phyloP scores from a whole-genome alignment of 2,329 filamentous ascomycete genomes.

The Aaosphaeria arxii region DNA sequence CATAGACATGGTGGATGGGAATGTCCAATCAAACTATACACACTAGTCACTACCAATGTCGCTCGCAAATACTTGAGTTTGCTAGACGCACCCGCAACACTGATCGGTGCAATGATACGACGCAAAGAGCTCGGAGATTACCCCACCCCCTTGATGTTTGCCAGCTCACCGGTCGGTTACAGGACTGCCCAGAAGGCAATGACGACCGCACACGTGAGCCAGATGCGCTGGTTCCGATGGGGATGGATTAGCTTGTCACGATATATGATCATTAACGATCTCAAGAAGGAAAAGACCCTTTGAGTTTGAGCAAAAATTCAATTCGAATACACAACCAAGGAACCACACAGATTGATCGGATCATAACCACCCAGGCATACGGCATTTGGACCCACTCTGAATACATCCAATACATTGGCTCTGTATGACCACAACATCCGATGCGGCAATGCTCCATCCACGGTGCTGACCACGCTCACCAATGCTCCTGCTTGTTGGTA shows the following conservation, averaged over 20 bases:
- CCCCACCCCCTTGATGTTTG: constrained; percentile 62
- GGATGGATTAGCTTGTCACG: constrained; percentile 88
- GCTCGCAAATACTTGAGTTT: constrained; percentile 78
- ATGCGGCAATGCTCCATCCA: too few relatives aligned
- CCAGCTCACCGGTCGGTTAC: constrained; percentile 64
- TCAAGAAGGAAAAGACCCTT: constrained; percentile 57
- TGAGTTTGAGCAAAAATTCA: constrained; percentile 1
- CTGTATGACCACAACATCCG: too few relatives aligned
- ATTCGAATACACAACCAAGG: too few relatives aligned
- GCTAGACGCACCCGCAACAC: constrained; percentile 71
- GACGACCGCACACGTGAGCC: constrained; percentile 84
- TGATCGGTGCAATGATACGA: constrained; percentile 54
- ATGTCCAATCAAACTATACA: constrained; percentile 80
- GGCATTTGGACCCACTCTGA: too few relatives aligned
- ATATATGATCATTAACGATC: constrained; percentile 94
- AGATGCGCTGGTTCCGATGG: constrained; percentile 99
- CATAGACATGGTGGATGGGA: constrained; percentile 62
- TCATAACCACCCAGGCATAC: too few relatives aligned
- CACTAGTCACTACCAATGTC: constrained; percentile 69
- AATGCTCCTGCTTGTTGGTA: too few relatives aligned
- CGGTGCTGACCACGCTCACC: too few relatives aligned
- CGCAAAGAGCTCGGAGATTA: constrained; percentile 52
- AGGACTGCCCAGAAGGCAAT: constrained; percentile 78
- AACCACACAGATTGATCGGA: too few relatives aligned
- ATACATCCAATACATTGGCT: too few relatives aligned